A percentile compares a stretch with the other conserved stretches of the same genome.
These are phyloP conservation scores for Physaria fendleri DNA, from an alignment of 345 rosid species.

Conservation along the genomic window DNA sequence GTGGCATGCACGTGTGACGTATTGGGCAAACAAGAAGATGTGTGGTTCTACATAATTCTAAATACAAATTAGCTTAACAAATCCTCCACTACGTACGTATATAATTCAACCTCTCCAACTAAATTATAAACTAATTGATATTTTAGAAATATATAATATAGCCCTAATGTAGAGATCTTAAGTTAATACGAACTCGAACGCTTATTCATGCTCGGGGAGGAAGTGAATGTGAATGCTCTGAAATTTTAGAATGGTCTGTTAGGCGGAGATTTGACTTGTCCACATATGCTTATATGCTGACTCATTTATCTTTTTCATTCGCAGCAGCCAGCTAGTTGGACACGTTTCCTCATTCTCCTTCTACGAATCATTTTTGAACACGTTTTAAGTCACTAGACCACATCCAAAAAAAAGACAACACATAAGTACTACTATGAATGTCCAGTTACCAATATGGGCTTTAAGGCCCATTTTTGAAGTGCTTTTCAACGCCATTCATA, in stretches of 20 bases:
- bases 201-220: slow-evolving; percentile 54
- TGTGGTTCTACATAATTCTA: slow-evolving; percentile 14
- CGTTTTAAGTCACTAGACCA: not conserved
- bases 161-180: not conserved
- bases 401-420: too few relatives aligned
- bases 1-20: slow-evolving; percentile 25
- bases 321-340: slow-evolving; percentile 24
- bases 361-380: not conserved
- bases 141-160: not conserved
- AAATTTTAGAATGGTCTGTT: slow-evolving; percentile 11
- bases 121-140: not conserved
- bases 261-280: slow-evolving; percentile 20
- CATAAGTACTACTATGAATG: not conserved
- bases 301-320: slow-evolving; percentile 12
- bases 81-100: slow-evolving; percentile 10
- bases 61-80: slow-evolving; percentile 26
- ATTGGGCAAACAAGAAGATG: slow-evolving; percentile 2
- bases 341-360: slow-evolving; percentile 19
- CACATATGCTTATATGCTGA: slow-evolving; percentile 11
- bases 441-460: not conserved
- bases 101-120: slow-evolving; percentile 30
- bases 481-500: too few relatives aligned
- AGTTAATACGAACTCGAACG: not conserved
- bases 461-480: not conserved
- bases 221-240: slow-evolving; percentile 54